Conservation (phyloP, 345 rosid species). For the Draba incana region DNA sequence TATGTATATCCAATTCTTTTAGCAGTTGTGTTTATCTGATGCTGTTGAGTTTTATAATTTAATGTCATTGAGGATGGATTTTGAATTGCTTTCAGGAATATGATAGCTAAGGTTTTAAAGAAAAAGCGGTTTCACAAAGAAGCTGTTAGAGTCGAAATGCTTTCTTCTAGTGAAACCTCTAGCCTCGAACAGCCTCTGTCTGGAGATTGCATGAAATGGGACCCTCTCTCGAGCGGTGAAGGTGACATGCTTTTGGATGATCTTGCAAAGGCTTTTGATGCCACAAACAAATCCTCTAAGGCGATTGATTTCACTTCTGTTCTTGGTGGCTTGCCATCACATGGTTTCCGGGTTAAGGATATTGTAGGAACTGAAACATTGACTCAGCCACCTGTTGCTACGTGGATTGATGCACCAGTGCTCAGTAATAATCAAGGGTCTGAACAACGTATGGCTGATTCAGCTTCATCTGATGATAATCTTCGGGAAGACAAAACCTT, state of each 20-base stretch:
- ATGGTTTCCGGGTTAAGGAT: constrained; percentile 54
- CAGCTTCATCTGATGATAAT: constrained; percentile 30
- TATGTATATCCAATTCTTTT: constrained; percentile 31
- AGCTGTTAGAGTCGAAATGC: constrained; percentile 62
- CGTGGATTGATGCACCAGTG: constrained; percentile 36
- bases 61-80: constrained; percentile 2
- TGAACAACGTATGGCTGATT: constrained; percentile 35
- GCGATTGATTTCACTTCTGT: constrained; percentile 60
- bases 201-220: constrained; percentile 73
- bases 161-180: constrained; percentile 46
- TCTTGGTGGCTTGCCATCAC: constrained; percentile 49
- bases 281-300: constrained; percentile 50
- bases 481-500: constrained; percentile 17
- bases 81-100: constrained; percentile 51
- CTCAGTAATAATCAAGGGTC: constrained; percentile 32
- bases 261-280: constrained; percentile 57
- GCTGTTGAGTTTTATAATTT: background rate
- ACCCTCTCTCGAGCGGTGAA: constrained; percentile 83
- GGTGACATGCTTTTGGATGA: constrained; percentile 85
- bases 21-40: constrained; percentile 11
- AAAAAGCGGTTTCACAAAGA: constrained; percentile 76
- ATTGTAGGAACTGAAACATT: constrained; percentile 42
- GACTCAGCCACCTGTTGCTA: constrained; percentile 28
- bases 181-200: constrained; percentile 48
- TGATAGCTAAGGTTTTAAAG: constrained; percentile 64